Conservation (phyloP, 495 filamentous ascomycete species). For the Umbilicaria muhlenbergii region DNA sequence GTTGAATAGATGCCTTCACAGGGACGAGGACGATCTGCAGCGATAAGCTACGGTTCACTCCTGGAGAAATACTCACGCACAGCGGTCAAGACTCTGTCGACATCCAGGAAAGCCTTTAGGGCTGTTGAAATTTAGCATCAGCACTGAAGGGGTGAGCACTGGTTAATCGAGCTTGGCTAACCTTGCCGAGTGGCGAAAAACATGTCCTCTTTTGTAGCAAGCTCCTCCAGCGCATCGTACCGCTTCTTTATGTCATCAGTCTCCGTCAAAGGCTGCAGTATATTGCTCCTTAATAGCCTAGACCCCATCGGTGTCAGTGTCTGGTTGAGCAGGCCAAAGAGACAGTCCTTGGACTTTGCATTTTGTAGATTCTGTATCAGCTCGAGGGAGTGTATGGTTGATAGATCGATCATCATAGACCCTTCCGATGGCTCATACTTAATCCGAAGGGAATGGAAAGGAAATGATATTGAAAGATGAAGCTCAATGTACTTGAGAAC, state of each 20-base stretch:
- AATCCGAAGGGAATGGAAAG: constrained; percentile 65
- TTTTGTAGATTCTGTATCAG: constrained; percentile 77
- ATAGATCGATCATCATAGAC: constrained; percentile 85
- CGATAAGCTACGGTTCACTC: constrained; percentile 6
- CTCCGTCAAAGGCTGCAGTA: constrained; percentile 82
- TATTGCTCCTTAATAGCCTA: constrained; percentile 60
- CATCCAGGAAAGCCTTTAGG: constrained; percentile 58
- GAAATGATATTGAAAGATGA: constrained; percentile 46
- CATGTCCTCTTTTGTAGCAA: constrained; percentile 74
- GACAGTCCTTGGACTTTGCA: constrained; percentile 54
- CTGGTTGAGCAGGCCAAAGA: constrained; percentile 74
- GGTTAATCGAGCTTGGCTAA: constrained; percentile 10
- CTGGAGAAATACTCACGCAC: constrained; percentile 28
- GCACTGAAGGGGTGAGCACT: neutral
- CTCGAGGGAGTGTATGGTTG: constrained; percentile 72
- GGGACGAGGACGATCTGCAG: constrained; percentile 53
- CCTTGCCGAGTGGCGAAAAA: constrained; percentile 61
- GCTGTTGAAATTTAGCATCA: constrained; percentile 24
- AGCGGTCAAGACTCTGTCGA: constrained; percentile 48
- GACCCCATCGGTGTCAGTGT: constrained; percentile 81
- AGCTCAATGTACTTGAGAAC: constrained; percentile 69
- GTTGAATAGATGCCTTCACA: constrained; percentile 44
- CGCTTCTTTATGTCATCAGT: constrained; percentile 42
- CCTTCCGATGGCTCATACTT: constrained; percentile 80
- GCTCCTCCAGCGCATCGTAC: constrained; percentile 72